Evolutionary conservation across 2,329 filamentous ascomycete genomes (phyloP).

Genomic region (Epichloe sp.): DNA sequence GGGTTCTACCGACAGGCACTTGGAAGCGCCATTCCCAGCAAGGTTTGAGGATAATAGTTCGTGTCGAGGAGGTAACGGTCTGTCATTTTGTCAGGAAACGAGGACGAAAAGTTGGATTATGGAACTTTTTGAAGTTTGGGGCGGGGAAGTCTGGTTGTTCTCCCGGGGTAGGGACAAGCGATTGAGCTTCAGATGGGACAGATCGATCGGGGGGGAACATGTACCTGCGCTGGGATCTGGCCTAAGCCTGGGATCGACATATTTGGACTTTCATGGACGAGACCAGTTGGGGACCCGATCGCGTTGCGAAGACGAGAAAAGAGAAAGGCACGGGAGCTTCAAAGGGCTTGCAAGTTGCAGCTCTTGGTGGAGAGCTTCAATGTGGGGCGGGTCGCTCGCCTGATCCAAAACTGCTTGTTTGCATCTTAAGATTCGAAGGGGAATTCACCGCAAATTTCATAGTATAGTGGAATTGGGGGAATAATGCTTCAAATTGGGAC

Average conservation of each 20-base stretch:
- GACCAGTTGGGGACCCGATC: background rate
- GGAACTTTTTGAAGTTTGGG: background rate
- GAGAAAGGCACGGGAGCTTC: background rate
- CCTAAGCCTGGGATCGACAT: slow-evolving; percentile 69
- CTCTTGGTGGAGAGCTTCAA: background rate
- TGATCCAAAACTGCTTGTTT: no score
- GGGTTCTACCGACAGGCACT: slow-evolving; percentile 37
- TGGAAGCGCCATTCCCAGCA: slow-evolving; percentile 72
- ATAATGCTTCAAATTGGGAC: no score
- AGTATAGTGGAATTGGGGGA: no score
- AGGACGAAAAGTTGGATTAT: background rate
- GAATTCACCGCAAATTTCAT: no score
- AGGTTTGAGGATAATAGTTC: slow-evolving; percentile 40
- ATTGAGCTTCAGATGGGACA: background rate
- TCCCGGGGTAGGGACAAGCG: background rate
- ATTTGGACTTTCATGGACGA: slow-evolving; percentile 19
- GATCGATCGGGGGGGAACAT: background rate
- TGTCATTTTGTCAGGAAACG: slow-evolving; percentile 1
- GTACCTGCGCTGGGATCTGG: slow-evolving; percentile 48
- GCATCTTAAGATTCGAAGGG: no score
- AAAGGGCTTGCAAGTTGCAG: background rate
- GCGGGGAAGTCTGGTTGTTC: no score
- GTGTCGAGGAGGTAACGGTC: slow-evolving; percentile 27
- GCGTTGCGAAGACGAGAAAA: background rate
- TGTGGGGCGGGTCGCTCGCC: background rate